Base-by-base conservation (phyloP, 202 grass and related monocot genomes). In the Tripidium arundinaceum region DNA sequence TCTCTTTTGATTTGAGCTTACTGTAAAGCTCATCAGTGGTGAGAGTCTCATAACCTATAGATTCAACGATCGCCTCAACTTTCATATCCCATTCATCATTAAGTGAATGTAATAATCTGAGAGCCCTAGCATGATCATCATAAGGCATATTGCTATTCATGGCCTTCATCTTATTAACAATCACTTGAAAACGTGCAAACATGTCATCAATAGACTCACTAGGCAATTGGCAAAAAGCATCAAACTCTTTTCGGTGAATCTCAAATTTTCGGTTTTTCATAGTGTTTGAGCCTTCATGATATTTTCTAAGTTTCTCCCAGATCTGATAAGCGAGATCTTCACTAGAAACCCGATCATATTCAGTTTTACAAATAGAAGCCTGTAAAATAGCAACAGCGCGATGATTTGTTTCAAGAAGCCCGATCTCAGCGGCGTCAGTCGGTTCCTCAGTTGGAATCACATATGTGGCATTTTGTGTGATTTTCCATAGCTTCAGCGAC, bases 1-100 rank as follows among this genome's bases (percentile, higher is more conserved):
- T 64, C 62, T 64, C 62, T 64, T 64, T 64, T 36, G 62, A 64
- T 19, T 64, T 64, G 29, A 64, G 62, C 29, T 64, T 64, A 64
- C 62, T 64, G 15, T 3, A 64, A 64, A 64, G 62, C 62, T 64
- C 62, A 19, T 64, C 62, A 64, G 29, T 64, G 15, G 62, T 64
- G 1, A 64, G 62, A 64, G 62, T 64, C 60, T 63, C 62, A 64
- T 64, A 36, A 6, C 29, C 15, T 3, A 7, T 29, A 4, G 62
- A 64, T 2, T 64, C 62, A 64, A 64, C 62, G 7, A 64, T 64
- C 3, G 62, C 62, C 29, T 64, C 62, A 3, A 64, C 29, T 4
- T 64, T 36, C 15, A 36, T 64, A 36, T 36, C 62, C 62, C 62
- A 64, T 4, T 33, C 60, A 33, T 63, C 28, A 8, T 13, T 33